These are phyloP conservation scores for Aspergillus bombycis DNA, from an alignment of 2,329 filamentous ascomycete species.

Conservation along the genomic window DNA sequence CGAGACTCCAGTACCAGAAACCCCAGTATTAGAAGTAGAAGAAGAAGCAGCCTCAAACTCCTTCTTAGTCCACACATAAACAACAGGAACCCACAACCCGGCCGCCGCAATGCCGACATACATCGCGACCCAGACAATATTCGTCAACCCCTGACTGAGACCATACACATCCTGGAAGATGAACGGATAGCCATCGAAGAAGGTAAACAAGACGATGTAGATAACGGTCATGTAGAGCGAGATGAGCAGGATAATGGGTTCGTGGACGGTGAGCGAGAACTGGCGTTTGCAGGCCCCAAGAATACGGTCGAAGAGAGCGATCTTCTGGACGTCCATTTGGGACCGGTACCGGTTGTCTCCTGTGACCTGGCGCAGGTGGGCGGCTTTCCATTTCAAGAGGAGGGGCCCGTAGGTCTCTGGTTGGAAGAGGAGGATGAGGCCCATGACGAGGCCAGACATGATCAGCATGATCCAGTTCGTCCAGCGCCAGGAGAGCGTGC, in stretches of 20 bases:
- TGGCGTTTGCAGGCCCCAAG: constrained; percentile 11
- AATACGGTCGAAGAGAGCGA: background rate
- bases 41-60: constrained; percentile 45
- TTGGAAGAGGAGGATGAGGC: constrained; percentile 46
- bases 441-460: constrained; percentile 36
- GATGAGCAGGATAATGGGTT: constrained; percentile 18
- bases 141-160: constrained; percentile 50
- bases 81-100: constrained; percentile 46
- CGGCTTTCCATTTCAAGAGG: constrained; percentile 48
- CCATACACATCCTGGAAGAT: constrained; percentile 55
- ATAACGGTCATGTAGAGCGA: constrained; percentile 33
- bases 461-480: constrained; percentile 50
- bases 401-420: constrained; percentile 55
- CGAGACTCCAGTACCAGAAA: too few relatives aligned
- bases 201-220: constrained; percentile 37
- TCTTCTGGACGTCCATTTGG: constrained; percentile 32
- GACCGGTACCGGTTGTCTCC: constrained; percentile 52
- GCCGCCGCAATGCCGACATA: constrained; percentile 46
- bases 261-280: constrained; percentile 32
- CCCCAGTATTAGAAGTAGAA: too few relatives aligned
- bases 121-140: constrained; percentile 55
- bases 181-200: constrained; percentile 52
- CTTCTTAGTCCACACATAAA: constrained; percentile 50
- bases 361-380: constrained; percentile 42
- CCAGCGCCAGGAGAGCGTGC: constrained; percentile 39